phyloP scores from a whole-genome alignment of 768 basidiomycete genomes.

The Termitomyces eurrhizus region DNA sequence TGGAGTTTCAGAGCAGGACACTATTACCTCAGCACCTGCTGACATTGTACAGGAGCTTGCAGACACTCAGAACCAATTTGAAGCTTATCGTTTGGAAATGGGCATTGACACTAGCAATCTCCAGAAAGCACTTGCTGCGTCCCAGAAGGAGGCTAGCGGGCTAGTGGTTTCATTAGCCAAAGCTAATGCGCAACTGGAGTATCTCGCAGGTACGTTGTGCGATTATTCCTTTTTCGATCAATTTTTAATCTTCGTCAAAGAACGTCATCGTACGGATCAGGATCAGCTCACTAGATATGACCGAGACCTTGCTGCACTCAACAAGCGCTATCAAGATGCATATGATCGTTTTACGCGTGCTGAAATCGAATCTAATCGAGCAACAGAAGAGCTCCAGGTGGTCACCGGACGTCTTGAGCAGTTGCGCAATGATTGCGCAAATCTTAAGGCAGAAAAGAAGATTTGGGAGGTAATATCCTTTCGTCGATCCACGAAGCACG shows the following conservation, averaged over 20 bases:
- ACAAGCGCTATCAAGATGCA: constrained; percentile 67
- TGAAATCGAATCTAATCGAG: constrained; percentile 71
- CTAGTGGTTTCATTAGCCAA: constrained; percentile 71
- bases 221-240: constrained; percentile 3
- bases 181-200: constrained; percentile 78
- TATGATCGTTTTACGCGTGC: constrained; percentile 70
- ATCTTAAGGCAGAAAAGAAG: constrained; percentile 88
- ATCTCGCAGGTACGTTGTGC: constrained; percentile 57
- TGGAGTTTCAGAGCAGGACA: constrained; percentile 17
- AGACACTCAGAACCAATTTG: constrained; percentile 77
- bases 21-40: constrained; percentile 8
- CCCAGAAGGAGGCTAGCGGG: constrained; percentile 67
- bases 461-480: constrained; percentile 72
- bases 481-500: background rate
- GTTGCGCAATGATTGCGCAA: constrained; percentile 80
- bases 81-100: constrained; percentile 77
- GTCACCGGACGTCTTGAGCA: constrained; percentile 66
- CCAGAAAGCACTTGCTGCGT: constrained; percentile 60
- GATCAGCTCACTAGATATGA: constrained; percentile 62
- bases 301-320: constrained; percentile 62
- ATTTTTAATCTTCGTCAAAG: constrained; percentile 31
- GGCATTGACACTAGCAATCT: constrained; percentile 69
- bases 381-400: constrained; percentile 60
- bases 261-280: constrained; percentile 66
- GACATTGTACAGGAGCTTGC: constrained; percentile 59